Base-by-base conservation (phyloP, 176 grass and related monocot genomes). In the Dactylis glomerata region DNA sequence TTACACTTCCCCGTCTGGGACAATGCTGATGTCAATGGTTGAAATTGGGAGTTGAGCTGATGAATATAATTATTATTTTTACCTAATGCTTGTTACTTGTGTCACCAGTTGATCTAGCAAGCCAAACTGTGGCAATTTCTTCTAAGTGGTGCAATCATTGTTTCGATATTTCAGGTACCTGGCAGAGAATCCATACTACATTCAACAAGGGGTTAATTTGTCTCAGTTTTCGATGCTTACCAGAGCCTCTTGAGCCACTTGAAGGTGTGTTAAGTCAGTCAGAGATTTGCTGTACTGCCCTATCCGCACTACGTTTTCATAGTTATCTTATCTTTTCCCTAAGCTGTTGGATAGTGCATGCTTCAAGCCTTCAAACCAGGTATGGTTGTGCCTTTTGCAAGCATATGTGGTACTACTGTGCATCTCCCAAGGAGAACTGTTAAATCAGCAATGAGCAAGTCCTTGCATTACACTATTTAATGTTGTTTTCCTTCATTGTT, bases 1-100 rank as follows among this genome's bases (percentile, higher is more conserved):
- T 88, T 93, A 93, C 76, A 85, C 68, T 44, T 87, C 86, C 71
- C 92, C 92, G 28, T 57, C 86, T 88, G 92, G 92, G 47, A 91
- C 47, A 83, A 93, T 11, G 6, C 50, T 93, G 79, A 90, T 88
- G 68, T 93, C 92, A 7, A 23, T 83, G 75, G 86, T 88, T 83
- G 88, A 93, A 77, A 70, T 93, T 81, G 67, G 66, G 56, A 93
- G 71, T 88, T 93, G 56, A 40, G 79, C 77, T 52, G 26, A 81
- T 85, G 38, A 68, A 70, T 65, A 36, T 41, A 37, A 79, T 36
- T 83, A 11, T 42, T 42, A 36, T 8, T 68, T 40, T 58, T 73
- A 69, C 45, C 38, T 83, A 31, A 15, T 36, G 11, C 2, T 33
- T 50, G 28, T 75, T 69, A 31, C 41, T 41, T 86, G 49, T 30